phyloP scores from a whole-genome alignment of 164 flowering plant genomes.

The Akebia trifoliata region DNA sequence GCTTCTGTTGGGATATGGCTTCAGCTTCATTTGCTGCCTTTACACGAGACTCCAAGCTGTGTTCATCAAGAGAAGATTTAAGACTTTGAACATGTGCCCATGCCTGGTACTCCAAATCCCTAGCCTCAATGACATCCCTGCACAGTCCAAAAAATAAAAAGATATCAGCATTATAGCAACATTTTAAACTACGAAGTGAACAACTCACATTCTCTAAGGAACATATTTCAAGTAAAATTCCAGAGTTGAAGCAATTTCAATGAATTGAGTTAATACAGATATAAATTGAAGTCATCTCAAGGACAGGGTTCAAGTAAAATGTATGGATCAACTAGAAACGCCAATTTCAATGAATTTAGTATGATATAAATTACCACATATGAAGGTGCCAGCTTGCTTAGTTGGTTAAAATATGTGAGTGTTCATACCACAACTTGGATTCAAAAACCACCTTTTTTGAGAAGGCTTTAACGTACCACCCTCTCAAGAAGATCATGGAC shows the following conservation, averaged over 20 bases:
- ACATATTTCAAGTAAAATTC: background rate
- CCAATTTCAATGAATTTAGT: background rate
- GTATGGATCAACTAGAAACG: background rate
- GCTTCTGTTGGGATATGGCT: conserved; percentile 79
- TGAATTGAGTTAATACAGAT: too few relatives aligned
- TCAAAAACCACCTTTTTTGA: too few relatives aligned
- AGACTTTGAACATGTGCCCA: conserved; percentile 88
- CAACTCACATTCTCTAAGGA: too few relatives aligned
- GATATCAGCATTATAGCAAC: too few relatives aligned
- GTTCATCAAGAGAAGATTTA: conserved; percentile 86
- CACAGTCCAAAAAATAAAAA: conserved; percentile 9
- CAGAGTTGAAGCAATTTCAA: background rate
- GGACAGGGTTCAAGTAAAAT: too few relatives aligned
- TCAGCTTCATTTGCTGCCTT: conserved; percentile 94
- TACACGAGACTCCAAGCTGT: conserved; percentile 71
- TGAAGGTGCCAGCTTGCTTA: too few relatives aligned
- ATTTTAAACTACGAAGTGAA: too few relatives aligned
- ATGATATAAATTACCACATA: background rate
- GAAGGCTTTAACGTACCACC: too few relatives aligned
- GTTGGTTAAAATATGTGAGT: too few relatives aligned
- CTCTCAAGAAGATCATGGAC: too few relatives aligned
- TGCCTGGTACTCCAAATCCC: conserved; percentile 75
- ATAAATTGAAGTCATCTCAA: too few relatives aligned
- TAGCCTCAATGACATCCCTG: conserved; percentile 76
- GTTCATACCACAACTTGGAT: too few relatives aligned